A percentile compares a stretch with the other conserved stretches of the same genome.
These are phyloP conservation scores for Saprolegnia parasitica DNA, from an alignment of 352 stramenopile genomes.

Conservation along the genomic window DNA sequence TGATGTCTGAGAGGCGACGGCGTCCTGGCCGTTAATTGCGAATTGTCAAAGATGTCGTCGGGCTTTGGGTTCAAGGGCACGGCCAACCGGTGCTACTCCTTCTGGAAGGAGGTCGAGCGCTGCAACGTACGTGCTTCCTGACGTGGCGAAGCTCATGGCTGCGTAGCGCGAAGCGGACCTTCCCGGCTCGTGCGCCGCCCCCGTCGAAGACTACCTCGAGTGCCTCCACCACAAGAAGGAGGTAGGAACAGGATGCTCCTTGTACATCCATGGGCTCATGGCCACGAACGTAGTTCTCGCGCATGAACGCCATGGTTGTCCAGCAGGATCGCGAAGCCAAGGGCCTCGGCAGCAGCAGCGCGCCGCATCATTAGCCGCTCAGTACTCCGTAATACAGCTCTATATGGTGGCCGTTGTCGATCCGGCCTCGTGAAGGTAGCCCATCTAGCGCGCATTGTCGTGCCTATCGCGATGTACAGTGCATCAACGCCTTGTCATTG, in stretches of 20 bases:
- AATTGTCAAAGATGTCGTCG: conserved; percentile 76
- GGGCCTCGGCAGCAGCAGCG: background rate
- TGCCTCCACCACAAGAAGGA: conserved; percentile 95
- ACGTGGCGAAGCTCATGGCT: background rate
- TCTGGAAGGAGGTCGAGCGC: conserved; percentile 92
- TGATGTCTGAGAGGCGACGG: background rate
- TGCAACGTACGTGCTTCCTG: conserved; percentile 86
- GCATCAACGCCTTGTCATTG: too few relatives aligned
- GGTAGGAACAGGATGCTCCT: conserved; percentile 35
- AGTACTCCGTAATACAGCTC: background rate
- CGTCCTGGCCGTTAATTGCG: background rate
- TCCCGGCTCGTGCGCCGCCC: conserved; percentile 71
- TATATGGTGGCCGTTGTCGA: background rate
- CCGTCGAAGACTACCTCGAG: conserved; percentile 94
- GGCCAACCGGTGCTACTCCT: conserved; percentile 90
- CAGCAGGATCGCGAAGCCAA: conserved; percentile 48
- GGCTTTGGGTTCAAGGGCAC: conserved; percentile 91
- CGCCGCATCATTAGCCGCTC: background rate
- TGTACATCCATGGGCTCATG: background rate
- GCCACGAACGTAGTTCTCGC: conserved; percentile 48
- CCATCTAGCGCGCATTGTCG: too few relatives aligned
- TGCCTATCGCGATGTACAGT: too few relatives aligned
- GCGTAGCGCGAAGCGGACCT: conserved; percentile 73
- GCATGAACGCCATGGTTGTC: conserved; percentile 77
- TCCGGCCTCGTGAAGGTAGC: too few relatives aligned